Evolutionary conservation across 2,329 filamentous ascomycete species (phyloP).

Genomic region (Dothideomycetes sp.): DNA sequence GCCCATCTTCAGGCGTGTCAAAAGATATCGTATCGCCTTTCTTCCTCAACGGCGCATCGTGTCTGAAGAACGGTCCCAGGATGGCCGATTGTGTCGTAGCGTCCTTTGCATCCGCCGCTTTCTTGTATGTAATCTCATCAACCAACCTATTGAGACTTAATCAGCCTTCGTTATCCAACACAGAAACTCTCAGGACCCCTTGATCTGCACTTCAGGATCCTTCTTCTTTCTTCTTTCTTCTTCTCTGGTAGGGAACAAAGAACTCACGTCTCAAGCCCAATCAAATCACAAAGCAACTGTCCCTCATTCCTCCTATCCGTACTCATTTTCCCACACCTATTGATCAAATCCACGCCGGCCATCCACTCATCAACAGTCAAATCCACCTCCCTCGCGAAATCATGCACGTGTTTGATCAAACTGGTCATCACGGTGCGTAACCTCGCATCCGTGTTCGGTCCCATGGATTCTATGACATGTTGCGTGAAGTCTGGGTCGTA

Average conservation of each 20-base stretch:
- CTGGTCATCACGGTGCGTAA: constrained; percentile 35
- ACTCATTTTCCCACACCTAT: constrained; percentile 55
- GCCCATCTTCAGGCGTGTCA: constrained; percentile 38
- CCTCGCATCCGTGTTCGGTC: constrained; percentile 26
- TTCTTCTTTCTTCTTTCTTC: too few species aligned
- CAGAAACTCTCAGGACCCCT: too few species aligned
- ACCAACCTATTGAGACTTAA: constrained; percentile 36
- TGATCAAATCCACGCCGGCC: constrained; percentile 48
- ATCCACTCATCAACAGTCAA: constrained; percentile 52
- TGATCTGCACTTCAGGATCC: too few species aligned
- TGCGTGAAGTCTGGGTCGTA: constrained; percentile 28
- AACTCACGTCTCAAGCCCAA: constrained; percentile 48
- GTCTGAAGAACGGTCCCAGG: constrained; percentile 75
- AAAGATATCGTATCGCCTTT: constrained; percentile 60
- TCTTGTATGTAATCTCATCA: constrained; percentile 70
- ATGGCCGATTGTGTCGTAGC: constrained; percentile 65
- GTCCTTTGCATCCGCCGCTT: constrained; percentile 42
- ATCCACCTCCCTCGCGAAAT: constrained; percentile 50
- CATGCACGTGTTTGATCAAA: constrained; percentile 48
- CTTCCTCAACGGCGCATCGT: constrained; percentile 59
- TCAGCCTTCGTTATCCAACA: background rate
- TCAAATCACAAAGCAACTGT: constrained; percentile 49
- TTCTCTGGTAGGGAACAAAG: background rate
- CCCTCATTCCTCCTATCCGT: constrained; percentile 54
- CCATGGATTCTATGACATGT: constrained; percentile 29